Evolutionary conservation across 768 basidiomycete species (phyloP), one percentile per base, ranked within the genome.

Genomic region (Suillus subalutaceus): DNA sequence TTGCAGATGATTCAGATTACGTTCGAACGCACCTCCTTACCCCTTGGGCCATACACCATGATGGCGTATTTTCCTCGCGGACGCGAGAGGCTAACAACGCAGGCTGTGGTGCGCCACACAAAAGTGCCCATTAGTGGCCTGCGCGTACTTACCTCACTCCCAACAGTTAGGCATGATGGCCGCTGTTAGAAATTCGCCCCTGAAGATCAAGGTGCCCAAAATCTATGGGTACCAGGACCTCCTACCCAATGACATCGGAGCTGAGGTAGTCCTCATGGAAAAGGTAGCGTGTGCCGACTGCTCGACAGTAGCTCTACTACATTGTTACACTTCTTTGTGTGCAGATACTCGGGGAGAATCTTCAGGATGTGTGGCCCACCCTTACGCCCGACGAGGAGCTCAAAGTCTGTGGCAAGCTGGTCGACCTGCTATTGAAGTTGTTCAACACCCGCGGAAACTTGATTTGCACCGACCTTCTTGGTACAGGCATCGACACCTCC

Each of bases 211-310:
- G 23, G 73, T 74, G 15, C 75, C 75, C 13, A 75, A 77, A 64
- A 71, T 77, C 40, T 75, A 77, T 37, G 73, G 70, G 23, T 77
- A 72, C 48, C 67, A 66, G 44, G 75, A 77, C 63, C 66, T 72
- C 66, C 41, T 70, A 40, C 69, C 72, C 18, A 75, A 77, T 64
- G 69, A 70, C 35, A 68, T 77, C 20, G 75, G 74, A 43, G 74
- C 75, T 15, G 75, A 77, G 56, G 75, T 77, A 13, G 75, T 77
- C 26, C 68, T 77, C 30, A 66, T 77, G 37, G 76, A 77, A 64
- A 72, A 77, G 73, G 75, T 76, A 65, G 35, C 30, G 72, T 57
- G 13, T 56, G 41, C 20, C 37, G 40, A 32, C 59, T 30, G 43
- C 23, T 53, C 6, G 9, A 50, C 41, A 18, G 15, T 32, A 44